Base-by-base conservation (phyloP, 2,329 filamentous ascomycete species). In the Nigrograna mackinnonii region DNA sequence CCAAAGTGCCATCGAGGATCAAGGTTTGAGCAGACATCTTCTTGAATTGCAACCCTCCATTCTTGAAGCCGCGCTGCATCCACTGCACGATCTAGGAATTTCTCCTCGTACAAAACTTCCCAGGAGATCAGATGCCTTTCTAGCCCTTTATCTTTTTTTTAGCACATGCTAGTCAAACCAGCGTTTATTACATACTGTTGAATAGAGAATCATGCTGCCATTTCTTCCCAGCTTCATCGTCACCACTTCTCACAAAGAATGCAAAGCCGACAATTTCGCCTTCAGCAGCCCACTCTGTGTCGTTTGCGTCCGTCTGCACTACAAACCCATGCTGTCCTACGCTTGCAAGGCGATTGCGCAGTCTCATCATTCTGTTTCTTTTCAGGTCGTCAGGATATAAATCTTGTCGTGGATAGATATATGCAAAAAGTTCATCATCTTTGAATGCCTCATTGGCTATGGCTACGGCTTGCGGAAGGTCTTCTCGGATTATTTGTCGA, bases 391-490 rank as follows among this genome's bases (percentile, higher is more conserved):
- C 46, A 2, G 52, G 57, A 39, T 55, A 52, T 35, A 46, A 24
- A 12, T 52, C 16, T 21, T 47, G 39, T 2, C 40, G 20, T 12
- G 57, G 57, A 32, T 46, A 50, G 3, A 60, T 34, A 39, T 43
- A 60, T 5, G 21, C 28, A 39, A 47, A 53, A 16, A 58, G 39
- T 22, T 56, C 54, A 38, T 58, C 54, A 3, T 53, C 35, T 22
- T 26, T 16, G 28, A 58, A 58, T 4, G 46, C 35, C 13, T 37
- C 16, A 18, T 35, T 14, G n/a, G 46, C 37, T 17, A 57, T 53
- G 5, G 26, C 35, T 11, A 33, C 28, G 17, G 51, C 39, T 12
- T 34, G 17, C 12, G 54, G 50, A 9, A 54, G 20, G 37, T 59
- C 54, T 4, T 34, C 40, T 14, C 50, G 44, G 18, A 39, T 48